Conservation (phyloP, 2,329 filamentous ascomycete species). For the Fusarium oxysporum region DNA sequence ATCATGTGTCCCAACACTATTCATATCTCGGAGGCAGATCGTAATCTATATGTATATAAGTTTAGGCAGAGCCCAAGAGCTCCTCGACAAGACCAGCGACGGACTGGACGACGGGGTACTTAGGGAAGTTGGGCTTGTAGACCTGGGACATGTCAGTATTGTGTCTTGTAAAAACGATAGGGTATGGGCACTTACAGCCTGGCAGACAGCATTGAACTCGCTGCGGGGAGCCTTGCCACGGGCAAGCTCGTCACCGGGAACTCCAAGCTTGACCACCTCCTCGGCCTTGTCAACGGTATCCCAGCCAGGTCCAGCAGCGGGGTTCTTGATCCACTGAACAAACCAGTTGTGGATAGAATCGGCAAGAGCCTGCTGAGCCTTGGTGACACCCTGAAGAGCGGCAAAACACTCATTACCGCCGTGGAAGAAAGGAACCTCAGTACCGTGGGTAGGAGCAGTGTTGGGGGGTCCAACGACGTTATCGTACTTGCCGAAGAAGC, state of each 20-base stretch:
- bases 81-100: neutral
- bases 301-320: conserved; percentile 56
- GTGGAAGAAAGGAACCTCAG: conserved; percentile 58
- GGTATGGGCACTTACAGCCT: conserved; percentile 18
- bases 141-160: neutral
- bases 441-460: conserved; percentile 44
- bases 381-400: conserved; percentile 49
- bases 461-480: conserved; percentile 51
- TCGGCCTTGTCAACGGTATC: conserved; percentile 41
- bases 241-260: conserved; percentile 38
- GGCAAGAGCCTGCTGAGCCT: conserved; percentile 54
- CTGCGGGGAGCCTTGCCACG: neutral
- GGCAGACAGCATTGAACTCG: conserved; percentile 36
- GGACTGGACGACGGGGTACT: conserved; percentile 30
- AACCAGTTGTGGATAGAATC: conserved; percentile 57
- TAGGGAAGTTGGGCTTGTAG: conserved; percentile 23
- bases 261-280: conserved; percentile 37
- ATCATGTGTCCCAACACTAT: neutral
- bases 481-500: conserved; percentile 57
- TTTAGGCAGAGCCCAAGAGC: neutral
- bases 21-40: conserved; percentile 24
- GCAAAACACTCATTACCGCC: conserved; percentile 58
- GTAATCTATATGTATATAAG: neutral
- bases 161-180: accelerated
- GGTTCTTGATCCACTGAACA: conserved; percentile 58